Conservation (phyloP, 345 rosid species). For the Psidium friedrichsthalianum region DNA sequence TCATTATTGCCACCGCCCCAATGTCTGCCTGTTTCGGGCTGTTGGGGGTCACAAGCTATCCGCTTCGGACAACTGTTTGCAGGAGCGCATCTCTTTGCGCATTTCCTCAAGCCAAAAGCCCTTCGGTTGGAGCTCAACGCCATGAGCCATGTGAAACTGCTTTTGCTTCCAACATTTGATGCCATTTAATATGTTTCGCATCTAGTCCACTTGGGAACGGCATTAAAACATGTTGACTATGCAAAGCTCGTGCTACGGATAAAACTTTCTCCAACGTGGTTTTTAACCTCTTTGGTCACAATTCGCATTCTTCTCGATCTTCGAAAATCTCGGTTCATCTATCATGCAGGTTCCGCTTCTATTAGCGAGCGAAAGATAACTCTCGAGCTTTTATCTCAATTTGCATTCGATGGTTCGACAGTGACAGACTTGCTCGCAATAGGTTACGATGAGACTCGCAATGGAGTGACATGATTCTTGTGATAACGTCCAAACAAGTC, state of each 20-base stretch:
- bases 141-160: not conserved
- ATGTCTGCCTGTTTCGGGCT: not conserved
- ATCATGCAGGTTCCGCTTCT: too few species aligned
- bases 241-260: not conserved
- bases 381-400: not conserved
- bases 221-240: not conserved
- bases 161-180: not conserved
- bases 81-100: not conserved
- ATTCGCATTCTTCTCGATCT: not conserved
- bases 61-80: not conserved
- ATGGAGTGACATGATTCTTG: not conserved
- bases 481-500: not conserved
- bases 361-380: not conserved
- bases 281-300: not conserved
- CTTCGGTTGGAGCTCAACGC: not conserved
- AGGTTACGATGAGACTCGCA: too few species aligned
- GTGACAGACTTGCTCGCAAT: not conserved
- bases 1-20: not conserved
- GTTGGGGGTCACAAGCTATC: not conserved
- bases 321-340: not conserved
- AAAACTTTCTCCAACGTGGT: not conserved
- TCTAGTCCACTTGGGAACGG: not conserved
- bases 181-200: not conserved
- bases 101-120: not conserved
- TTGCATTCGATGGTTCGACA: not conserved